Percentiles rank a stretch among this genome's conserved stretches.
These are phyloP conservation scores for Hyaloperonospora brassicae DNA, from an alignment of 352 stramenopile genomes.

Conservation along the genomic window DNA sequence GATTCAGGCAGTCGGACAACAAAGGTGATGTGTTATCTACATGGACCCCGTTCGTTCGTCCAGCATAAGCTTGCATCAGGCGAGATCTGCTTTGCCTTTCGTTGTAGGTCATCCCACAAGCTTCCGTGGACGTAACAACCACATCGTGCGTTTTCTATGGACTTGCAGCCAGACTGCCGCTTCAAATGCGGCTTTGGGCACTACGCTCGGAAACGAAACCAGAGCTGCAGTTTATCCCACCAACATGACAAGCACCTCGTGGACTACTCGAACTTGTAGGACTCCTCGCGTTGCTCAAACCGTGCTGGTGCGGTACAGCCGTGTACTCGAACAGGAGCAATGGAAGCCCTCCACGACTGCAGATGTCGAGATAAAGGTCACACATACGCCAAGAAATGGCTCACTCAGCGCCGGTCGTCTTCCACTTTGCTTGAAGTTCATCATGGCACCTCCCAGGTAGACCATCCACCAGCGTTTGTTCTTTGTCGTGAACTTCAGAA, in stretches of 20 bases:
- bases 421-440: conserved; percentile 67
- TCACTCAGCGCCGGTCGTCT: conserved; percentile 58
- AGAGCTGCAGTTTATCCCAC: conserved; percentile 35
- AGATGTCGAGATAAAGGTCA: conserved; percentile 65
- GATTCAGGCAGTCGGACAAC: no score
- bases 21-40: no score
- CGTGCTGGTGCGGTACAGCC: conserved; percentile 49
- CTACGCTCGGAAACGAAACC: conserved; percentile 96
- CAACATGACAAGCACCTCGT: conserved; percentile 15
- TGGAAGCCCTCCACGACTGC: conserved; percentile 55
- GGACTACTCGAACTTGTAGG: conserved; percentile 25
- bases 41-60: no score
- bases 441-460: conserved; percentile 41
- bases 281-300: conserved; percentile 27
- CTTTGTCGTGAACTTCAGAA: conserved; percentile 84
- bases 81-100: no score
- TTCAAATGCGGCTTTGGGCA: conserved; percentile 93
- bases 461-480: conserved; percentile 85
- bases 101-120: no score
- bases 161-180: conserved; percentile 94
- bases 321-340: conserved; percentile 76
- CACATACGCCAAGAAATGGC: conserved; percentile 64
- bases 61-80: no score
- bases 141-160: conserved; percentile 90
- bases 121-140: no score